Evolutionary conservation across 495 filamentous ascomycete genomes (phyloP), one percentile per base, ranked within the genome.

Genomic region (Podospora conica): DNA sequence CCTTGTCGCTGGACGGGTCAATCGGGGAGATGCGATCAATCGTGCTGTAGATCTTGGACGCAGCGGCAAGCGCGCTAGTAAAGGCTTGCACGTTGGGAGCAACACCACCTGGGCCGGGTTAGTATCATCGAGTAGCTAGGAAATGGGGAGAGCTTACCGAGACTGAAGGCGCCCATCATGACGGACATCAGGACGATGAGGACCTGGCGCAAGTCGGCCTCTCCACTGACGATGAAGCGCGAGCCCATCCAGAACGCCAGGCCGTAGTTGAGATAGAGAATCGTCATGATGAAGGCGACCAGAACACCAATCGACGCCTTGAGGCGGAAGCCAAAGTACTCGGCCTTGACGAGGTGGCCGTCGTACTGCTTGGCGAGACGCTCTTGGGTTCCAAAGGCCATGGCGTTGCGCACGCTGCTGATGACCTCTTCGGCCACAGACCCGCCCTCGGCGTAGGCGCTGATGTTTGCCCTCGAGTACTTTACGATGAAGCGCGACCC

Each of bases 201-300:
- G 23, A 93, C 78, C 29, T 69, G 75, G 57, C 79, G 78, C 20
- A 87, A 74, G 2, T 75, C 68, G 24, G 90, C 81, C n/a, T 88
- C 83, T 2, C 87, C 87, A 9, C 82, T 72, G 0, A 93, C 88
- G 8, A 96, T 73, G 76, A 87, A 97, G 56, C 85, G 83, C 65
- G 90, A 93, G 11, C 95, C 95, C 82, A 93, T 90, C 95, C 95
- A 98, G 80, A 98, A 98, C 48, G 92, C 89, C 48, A 98, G 84
- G 55, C 89, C 91, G 69, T 97, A 97, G 76, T 93, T 96, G 53
- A 93, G 76, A 71, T 92, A 97, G 66, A 98, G 84, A 63, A 94
- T 80, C 63, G 83, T 79, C 80, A 97, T 91, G 87, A 96, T 90
- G 54, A 82, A 79, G 55, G 87, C 91, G 53, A 98, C 80, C 91